Percentiles rank a stretch among this genome's conserved stretches.
phyloP scores from a whole-genome alignment of 2,329 filamentous ascomycete genomes.

The Clarireedia monteithiana region DNA sequence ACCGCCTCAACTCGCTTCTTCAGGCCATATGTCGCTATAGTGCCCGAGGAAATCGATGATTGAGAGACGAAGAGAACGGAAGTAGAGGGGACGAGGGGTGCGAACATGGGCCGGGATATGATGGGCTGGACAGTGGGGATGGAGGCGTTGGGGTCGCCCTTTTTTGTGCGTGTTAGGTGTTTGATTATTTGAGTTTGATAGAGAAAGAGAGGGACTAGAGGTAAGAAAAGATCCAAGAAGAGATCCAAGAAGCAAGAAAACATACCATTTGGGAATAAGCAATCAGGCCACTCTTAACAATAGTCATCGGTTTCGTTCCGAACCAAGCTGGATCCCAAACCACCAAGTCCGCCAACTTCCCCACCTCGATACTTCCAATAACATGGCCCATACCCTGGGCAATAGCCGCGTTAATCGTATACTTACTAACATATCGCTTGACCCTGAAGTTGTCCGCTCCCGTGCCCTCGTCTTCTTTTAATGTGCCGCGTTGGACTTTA shows the following conservation, averaged over 20 bases:
- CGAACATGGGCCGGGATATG: constrained; percentile 81
- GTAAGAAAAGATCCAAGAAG: not conserved
- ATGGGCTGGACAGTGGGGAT: constrained; percentile 86
- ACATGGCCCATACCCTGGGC: constrained; percentile 85
- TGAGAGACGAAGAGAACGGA: constrained; percentile 79
- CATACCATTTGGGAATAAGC: constrained; percentile 73
- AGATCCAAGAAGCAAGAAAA: constrained; percentile 15
- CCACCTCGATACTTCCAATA: constrained; percentile 79
- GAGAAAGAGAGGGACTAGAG: not conserved
- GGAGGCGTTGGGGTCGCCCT: constrained; percentile 74
- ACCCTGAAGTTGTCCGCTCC: constrained; percentile 86
- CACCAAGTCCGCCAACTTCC: constrained; percentile 84
- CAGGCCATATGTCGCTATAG: constrained; percentile 64
- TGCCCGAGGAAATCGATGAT: constrained; percentile 59
- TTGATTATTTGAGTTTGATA: not conserved
- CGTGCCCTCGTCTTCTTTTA: constrained; percentile 71
- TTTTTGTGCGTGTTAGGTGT: constrained; percentile 1
- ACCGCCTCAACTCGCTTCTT: constrained; percentile 76
- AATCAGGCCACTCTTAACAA: constrained; percentile 86
- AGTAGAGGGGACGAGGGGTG: constrained; percentile 59
- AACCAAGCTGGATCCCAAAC: constrained; percentile 82
- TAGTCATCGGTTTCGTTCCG: constrained; percentile 72
- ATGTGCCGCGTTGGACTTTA: constrained; percentile 69
- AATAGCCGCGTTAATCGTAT: constrained; percentile 89
- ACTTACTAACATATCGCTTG: constrained; percentile 90